Conservation (phyloP, 1,284 basidiomycete genomes). For the Rhodotorula sp. region DNA sequence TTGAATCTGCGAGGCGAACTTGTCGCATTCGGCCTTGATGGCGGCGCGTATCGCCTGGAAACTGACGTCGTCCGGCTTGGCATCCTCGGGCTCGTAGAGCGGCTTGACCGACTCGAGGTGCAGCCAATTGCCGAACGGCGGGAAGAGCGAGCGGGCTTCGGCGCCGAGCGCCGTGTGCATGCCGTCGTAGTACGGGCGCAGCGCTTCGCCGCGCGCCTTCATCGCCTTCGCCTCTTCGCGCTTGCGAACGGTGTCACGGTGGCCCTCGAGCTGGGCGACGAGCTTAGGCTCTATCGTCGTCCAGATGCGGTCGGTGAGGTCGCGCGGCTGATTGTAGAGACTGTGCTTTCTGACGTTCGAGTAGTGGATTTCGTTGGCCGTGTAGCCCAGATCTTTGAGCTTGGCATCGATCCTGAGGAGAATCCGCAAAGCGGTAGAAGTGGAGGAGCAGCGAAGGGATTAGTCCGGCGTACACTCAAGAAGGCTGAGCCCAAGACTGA, state of each 20-base stretch:
- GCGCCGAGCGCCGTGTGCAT: neutral
- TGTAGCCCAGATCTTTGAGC: constrained; percentile 25
- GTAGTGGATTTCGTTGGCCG: neutral
- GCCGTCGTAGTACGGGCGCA: constrained; percentile 11
- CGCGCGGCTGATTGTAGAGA: constrained; percentile 1
- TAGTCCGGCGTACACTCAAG: too few relatives aligned
- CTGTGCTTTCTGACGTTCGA: neutral
- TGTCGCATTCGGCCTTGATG: neutral
- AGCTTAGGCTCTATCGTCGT: neutral
- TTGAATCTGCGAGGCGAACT: constrained; percentile 2
- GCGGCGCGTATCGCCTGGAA: neutral
- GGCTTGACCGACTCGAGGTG: constrained; percentile 4
- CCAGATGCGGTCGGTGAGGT: constrained; percentile 26
- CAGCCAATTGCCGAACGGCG: constrained; percentile 24
- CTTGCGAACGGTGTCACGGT: neutral
- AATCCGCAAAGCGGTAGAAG: neutral
- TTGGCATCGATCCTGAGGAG: constrained; percentile 22
- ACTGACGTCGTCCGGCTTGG: neutral
- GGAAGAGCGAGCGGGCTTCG: constrained; percentile 17
- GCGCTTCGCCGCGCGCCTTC: neutral
- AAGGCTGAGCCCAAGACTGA: neutral
- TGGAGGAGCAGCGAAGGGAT: neutral
- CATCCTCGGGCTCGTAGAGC: constrained; percentile 13
- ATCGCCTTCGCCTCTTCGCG: constrained; percentile 6
- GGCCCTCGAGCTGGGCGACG: constrained; percentile 7